Percentiles rank a stretch among this genome's conserved stretches.
These are phyloP conservation scores for Phlebiopsis flavidoalba DNA, from an alignment of 768 basidiomycete genomes.

Conservation along the genomic window DNA sequence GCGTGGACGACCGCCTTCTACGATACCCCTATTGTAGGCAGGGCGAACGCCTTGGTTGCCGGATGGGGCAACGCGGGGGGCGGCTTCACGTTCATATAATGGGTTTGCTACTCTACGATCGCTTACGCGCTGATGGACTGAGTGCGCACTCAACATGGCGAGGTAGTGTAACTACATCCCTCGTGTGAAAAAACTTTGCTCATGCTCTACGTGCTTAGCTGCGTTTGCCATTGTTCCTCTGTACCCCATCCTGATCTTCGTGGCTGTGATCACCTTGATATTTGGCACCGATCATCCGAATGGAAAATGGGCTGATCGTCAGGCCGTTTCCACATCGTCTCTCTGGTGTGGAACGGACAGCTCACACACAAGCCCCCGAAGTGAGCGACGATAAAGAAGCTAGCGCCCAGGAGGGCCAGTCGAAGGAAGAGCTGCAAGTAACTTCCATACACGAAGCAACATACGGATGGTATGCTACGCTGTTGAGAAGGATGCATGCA, in stretches of 20 bases:
- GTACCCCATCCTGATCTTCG: constrained; percentile 44
- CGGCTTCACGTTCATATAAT: constrained; percentile 55
- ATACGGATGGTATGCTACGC: constrained; percentile 9
- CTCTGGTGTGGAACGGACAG: no score
- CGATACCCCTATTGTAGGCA: constrained; percentile 43
- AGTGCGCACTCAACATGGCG: constrained; percentile 45
- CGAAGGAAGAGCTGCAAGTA: constrained; percentile 23
- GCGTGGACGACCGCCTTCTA: constrained; percentile 60
- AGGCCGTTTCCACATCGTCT: constrained; percentile 19
- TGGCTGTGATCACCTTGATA: constrained; percentile 35
- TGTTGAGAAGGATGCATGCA: not conserved
- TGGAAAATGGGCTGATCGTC: constrained; percentile 47
- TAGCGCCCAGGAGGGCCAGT: not conserved
- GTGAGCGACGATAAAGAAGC: constrained; percentile 4
- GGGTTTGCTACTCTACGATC: constrained; percentile 46
- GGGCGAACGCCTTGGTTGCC: constrained; percentile 49
- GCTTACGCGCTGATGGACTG: constrained; percentile 32
- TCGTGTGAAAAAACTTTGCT: not conserved
- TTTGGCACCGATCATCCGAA: constrained; percentile 52
- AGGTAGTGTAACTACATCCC: constrained; percentile 7
- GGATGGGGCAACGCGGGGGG: constrained; percentile 49
- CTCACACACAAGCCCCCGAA: constrained; percentile 12
- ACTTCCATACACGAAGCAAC: constrained; percentile 16
- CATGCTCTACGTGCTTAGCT: constrained; percentile 12
- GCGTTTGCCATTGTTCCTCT: constrained; percentile 53